Base-by-base conservation (phyloP, 805 yeast species). In the Hemisphaericaspora nanyangensis region DNA sequence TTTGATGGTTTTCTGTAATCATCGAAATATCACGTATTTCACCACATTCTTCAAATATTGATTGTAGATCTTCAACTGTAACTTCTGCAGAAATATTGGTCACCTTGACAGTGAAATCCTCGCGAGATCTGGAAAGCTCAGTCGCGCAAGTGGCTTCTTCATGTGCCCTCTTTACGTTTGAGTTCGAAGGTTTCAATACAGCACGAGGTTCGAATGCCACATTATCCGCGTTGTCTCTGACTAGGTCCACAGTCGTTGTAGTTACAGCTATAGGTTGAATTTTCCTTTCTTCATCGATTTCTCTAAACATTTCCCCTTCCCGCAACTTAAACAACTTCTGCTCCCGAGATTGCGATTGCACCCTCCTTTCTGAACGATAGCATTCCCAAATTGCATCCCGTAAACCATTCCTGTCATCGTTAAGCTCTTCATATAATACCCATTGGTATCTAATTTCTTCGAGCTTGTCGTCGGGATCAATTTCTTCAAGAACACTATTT, bases 11-110 rank as follows among this genome's bases (percentile, higher is more conserved):
- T 2, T 38, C 51, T 2, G 37, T 34, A 13, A 50, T 34, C 0
- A 60, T 31, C 0, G 53, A 57, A 1, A 77, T 46, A 13, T 68
- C 68, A 25, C 58, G 51, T 3, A 80, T 68, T 0, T 44, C 51
- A 1, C 93, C 95, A 58, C 90, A 85, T 19, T 77, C 83, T 28
- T 56, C 43, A 52, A 86, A 82, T 37, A 76, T 70, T 1, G 51
- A 48, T 2, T 46, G 38, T 1, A 84, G 35, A 3, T 66, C 64
- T 2, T 48, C 42, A 36, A 75, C 75, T 7, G 68, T 61, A 2
- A 60, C 54, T 6, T 58, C 52, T 0, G 41, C 27, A 0, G 82
- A 74, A 3, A 85, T 47, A 29, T 75, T 69, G 1, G 60, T 54
- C 0, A 83, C 79, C n/a, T 77, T 58, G 0, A 85, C 72, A 0